Evolutionary conservation across 1,139 yeast genomes (phyloP).

Genomic region (Casaregolazyma suthepensis): DNA sequence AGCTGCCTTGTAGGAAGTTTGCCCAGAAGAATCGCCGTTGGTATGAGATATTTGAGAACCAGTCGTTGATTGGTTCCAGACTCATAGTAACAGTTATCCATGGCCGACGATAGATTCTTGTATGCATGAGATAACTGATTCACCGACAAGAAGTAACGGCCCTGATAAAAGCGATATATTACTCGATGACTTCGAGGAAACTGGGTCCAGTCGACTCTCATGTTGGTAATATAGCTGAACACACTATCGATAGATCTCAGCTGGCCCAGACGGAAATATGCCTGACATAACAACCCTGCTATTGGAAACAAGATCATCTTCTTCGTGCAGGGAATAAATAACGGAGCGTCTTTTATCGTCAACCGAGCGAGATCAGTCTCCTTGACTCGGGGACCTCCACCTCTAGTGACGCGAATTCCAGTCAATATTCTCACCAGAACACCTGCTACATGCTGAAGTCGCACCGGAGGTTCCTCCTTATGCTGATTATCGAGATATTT

Average conservation of each 20-base stretch:
- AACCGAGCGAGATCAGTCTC: slow-evolving; percentile 21
- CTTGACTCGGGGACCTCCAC: slow-evolving; percentile 29
- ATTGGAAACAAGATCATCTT: slow-evolving; percentile 46
- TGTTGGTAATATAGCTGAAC: slow-evolving; percentile 64
- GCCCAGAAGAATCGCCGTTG: slow-evolving; percentile 40
- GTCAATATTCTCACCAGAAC: slow-evolving; percentile 57
- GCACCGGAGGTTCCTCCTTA: slow-evolving; percentile 33
- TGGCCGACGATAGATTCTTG: slow-evolving; percentile 60
- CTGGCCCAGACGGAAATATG: slow-evolving; percentile 56
- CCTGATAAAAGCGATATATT: slow-evolving; percentile 63
- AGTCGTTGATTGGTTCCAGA: slow-evolving; percentile 33
- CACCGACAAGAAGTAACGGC: slow-evolving; percentile 58
- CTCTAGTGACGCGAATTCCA: slow-evolving; percentile 43
- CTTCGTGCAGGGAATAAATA: slow-evolving; percentile 2
- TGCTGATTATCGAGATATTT: slow-evolving; percentile 41
- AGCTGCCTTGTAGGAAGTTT: slow-evolving; percentile 27
- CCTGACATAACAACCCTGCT: slow-evolving; percentile 53
- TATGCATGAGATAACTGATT: slow-evolving; percentile 52
- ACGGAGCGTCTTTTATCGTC: slow-evolving; percentile 21
- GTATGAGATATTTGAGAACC: slow-evolving; percentile 49
- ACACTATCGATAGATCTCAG: slow-evolving; percentile 70
- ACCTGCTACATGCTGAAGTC: slow-evolving; percentile 52
- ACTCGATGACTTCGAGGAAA: slow-evolving; percentile 51
- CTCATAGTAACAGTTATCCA: slow-evolving; percentile 38
- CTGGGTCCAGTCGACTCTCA: slow-evolving; percentile 42